These are phyloP conservation scores for Achaetomium macrosporum DNA, from an alignment of 2,329 filamentous ascomycete species.

Conservation along the genomic window DNA sequence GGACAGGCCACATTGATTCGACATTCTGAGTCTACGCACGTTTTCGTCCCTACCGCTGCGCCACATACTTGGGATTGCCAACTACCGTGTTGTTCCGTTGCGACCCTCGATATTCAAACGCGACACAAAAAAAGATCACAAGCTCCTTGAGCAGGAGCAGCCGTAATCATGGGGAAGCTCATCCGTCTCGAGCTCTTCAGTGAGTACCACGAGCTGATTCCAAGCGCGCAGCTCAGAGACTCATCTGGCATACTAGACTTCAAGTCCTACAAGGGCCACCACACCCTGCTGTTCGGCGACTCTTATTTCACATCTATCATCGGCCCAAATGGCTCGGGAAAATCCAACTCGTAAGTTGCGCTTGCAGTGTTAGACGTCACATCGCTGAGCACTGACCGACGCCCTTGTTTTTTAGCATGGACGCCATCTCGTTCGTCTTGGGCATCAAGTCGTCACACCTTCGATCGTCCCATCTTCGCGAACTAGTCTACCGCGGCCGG, in stretches of 20 bases:
- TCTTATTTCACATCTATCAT: constrained; percentile 99
- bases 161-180: constrained; percentile 81
- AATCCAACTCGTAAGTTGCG: constrained; percentile 80
- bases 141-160: constrained; percentile 17
- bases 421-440: constrained; percentile 97
- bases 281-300: constrained; percentile 89
- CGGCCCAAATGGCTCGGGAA: constrained; percentile 97
- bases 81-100: constrained; percentile 9
- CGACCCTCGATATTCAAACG: constrained; percentile 5
- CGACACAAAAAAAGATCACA: constrained; percentile 11
- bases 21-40: constrained; percentile 15
- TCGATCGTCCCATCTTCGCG: constrained; percentile 86
- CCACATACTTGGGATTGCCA: not conserved
- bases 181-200: constrained; percentile 91
- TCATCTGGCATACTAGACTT: constrained; percentile 59
- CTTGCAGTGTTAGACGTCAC: constrained; percentile 4
- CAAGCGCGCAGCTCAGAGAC: constrained; percentile 4
- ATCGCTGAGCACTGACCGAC: constrained; percentile 21
- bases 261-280: constrained; percentile 98
- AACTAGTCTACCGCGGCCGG: constrained; percentile 91
- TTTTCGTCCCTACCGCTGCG: constrained; percentile 10
- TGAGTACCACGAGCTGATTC: constrained; percentile 39
- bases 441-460: constrained; percentile 98
- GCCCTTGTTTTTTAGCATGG: constrained; percentile 62
- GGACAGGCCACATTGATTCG: constrained; percentile 1